phyloP scores from a whole-genome alignment of 192 early-diverging fungal species.

The Coemansia sp. region DNA sequence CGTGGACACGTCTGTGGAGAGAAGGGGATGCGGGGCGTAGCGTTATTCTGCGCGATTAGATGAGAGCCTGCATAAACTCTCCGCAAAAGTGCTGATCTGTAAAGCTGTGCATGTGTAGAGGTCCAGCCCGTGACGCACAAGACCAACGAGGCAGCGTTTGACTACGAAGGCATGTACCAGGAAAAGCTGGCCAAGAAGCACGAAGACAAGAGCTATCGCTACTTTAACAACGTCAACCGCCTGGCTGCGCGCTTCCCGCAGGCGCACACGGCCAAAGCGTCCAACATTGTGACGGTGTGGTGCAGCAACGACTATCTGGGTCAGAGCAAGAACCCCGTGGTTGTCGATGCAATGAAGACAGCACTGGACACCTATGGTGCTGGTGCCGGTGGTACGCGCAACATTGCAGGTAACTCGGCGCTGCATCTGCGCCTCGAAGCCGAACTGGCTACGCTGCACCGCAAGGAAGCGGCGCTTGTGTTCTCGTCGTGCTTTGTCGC shows the following conservation, averaged over 20 bases:
- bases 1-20: neutral
- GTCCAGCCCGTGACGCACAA: slow-evolving; percentile 20
- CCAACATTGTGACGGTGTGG: slow-evolving; percentile 96
- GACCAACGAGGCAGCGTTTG: slow-evolving; percentile 59
- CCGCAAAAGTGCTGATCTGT: neutral
- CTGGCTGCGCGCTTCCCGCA: slow-evolving; percentile 87
- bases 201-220: slow-evolving; percentile 95
- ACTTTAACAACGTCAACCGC: slow-evolving; percentile 99
- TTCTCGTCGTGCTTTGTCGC: slow-evolving; percentile 98
- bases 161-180: slow-evolving; percentile 89
- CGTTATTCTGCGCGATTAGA: slow-evolving; percentile 3
- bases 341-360: slow-evolving; percentile 87
- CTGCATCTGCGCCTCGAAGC: slow-evolving; percentile 89
- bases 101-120: slow-evolving; percentile 1
- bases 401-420: slow-evolving; percentile 98
- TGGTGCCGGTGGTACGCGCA: slow-evolving; percentile 97
- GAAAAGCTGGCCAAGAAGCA: slow-evolving; percentile 92
- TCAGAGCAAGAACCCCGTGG: slow-evolving; percentile 85
- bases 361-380: slow-evolving; percentile 96
- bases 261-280: slow-evolving; percentile 84
- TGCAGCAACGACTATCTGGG: slow-evolving; percentile 99
- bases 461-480: slow-evolving; percentile 86
- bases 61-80: neutral
- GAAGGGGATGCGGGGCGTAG: neutral
- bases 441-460: slow-evolving; percentile 90